phyloP scores from a whole-genome alignment of 371 early-diverging fungal species.

The Actinomortierella ambigua region DNA sequence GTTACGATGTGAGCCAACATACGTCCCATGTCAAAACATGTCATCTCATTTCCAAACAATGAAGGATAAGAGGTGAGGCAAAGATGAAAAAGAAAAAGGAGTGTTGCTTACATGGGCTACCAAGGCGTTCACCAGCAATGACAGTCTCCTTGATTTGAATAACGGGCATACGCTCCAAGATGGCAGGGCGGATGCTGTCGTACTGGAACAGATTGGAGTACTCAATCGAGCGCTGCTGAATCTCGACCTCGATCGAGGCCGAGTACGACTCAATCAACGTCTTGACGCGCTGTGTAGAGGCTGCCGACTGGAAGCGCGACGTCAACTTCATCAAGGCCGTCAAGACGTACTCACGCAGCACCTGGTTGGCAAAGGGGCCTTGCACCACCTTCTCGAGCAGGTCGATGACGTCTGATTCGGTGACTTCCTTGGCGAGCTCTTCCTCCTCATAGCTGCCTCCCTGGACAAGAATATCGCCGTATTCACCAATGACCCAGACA shows the following conservation, averaged over 20 bases:
- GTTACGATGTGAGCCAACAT: neutral
- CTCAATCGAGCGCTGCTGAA: constrained; percentile 94
- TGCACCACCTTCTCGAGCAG: constrained; percentile 74
- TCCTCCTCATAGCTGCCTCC: constrained; percentile 76
- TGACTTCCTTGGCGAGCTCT: constrained; percentile 63
- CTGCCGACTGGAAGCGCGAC: constrained; percentile 64
- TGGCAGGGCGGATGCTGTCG: constrained; percentile 77
- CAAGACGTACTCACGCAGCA: constrained; percentile 82
- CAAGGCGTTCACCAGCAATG: constrained; percentile 34
- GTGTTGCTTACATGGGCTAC: constrained; percentile 43
- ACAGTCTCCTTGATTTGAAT: constrained; percentile 65
- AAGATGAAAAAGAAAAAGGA: too few relatives aligned
- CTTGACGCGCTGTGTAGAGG: constrained; percentile 59
- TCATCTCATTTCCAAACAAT: neutral
- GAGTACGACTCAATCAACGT: constrained; percentile 63
- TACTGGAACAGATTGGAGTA: constrained; percentile 81
- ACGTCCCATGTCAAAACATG: neutral
- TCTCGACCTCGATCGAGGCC: constrained; percentile 85
- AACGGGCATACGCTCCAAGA: constrained; percentile 94
- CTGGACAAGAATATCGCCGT: constrained; percentile 84
- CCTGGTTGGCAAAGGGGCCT: constrained; percentile 79
- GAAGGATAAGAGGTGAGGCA: too few relatives aligned
- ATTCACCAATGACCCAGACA: constrained; percentile 97
- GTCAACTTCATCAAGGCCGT: constrained; percentile 91
- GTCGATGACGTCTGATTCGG: constrained; percentile 75